Evolutionary conservation across 257 asterid genomes (phyloP).

Genomic region (Jasminum sambac): DNA sequence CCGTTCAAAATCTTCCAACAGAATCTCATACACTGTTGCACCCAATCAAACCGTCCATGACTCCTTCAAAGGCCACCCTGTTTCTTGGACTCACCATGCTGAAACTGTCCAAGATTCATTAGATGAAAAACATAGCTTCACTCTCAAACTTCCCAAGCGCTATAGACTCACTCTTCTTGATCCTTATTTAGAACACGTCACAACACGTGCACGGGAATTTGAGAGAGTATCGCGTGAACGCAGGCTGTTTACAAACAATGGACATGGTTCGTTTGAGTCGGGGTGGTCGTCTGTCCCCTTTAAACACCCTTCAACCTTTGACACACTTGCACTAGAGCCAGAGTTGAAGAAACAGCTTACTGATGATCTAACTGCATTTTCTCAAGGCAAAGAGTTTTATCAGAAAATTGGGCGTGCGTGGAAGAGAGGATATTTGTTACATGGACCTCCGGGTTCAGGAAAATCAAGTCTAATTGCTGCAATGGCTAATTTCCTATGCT

Average conservation of each 20-base stretch:
- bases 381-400: constrained; percentile 42
- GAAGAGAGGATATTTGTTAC: constrained; percentile 58
- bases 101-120: constrained; percentile 43
- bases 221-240: constrained; percentile 48
- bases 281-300: constrained; percentile 61
- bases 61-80: constrained; percentile 36
- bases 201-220: constrained; percentile 40
- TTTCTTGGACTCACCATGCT: constrained; percentile 55
- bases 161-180: constrained; percentile 28
- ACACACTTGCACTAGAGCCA: constrained; percentile 55
- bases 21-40: constrained; percentile 48
- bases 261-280: constrained; percentile 45
- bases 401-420: constrained; percentile 49
- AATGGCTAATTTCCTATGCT: constrained; percentile 49
- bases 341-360: constrained; percentile 38
- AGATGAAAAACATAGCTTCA: constrained; percentile 52
- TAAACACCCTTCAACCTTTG: constrained; percentile 57
- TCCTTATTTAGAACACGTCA: constrained; percentile 42
- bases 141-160: constrained; percentile 50
- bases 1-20: constrained; percentile 45
- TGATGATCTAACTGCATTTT: constrained; percentile 38
- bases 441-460: constrained; percentile 63
- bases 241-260: constrained; percentile 52
- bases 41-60: constrained; percentile 49
- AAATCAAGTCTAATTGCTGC: constrained; percentile 69